Conservation (phyloP, 345 rosid genomes). For the Citrus unshiu region DNA sequence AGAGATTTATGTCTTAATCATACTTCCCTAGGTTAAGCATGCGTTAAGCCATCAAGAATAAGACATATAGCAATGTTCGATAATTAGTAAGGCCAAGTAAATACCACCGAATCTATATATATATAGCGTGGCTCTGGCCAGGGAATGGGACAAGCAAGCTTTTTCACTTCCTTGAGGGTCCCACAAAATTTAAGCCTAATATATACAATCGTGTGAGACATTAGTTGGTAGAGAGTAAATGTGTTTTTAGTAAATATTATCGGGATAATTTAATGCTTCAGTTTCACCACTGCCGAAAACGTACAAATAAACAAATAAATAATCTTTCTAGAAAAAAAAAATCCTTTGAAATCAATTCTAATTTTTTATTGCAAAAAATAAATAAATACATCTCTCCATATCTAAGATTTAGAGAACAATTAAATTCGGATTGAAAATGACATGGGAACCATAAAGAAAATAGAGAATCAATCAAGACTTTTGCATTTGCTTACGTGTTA, state of each 20-base stretch:
- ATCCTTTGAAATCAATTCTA: too few species aligned
- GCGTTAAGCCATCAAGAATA: not conserved
- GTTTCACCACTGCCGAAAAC: too few species aligned
- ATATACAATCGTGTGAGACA: not conserved
- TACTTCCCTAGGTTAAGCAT: not conserved
- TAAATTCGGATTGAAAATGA: not conserved
- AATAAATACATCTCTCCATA: not conserved
- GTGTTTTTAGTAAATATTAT: too few species aligned
- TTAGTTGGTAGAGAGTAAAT: too few species aligned
- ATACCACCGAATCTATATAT: not conserved
- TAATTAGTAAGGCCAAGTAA: not conserved
- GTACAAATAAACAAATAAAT: too few species aligned
- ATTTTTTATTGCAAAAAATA: too few species aligned
- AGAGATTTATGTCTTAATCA: not conserved
- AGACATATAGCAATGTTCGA: not conserved
- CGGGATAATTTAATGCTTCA: too few species aligned
- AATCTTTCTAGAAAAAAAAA: too few species aligned
- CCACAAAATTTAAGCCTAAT: not conserved
- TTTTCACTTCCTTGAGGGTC: not conserved
- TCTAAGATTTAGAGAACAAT: not conserved
- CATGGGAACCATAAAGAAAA: not conserved
- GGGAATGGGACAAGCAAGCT: not conserved
- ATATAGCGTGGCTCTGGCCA: not conserved
- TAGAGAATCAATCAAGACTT: too few species aligned
- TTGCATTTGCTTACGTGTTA: too few species aligned